Percentiles rank a stretch among this genome's conserved stretches.
Evolutionary conservation across 2,329 filamentous ascomycete genomes (phyloP).

Genomic region (Trichoderma atroviride): DNA sequence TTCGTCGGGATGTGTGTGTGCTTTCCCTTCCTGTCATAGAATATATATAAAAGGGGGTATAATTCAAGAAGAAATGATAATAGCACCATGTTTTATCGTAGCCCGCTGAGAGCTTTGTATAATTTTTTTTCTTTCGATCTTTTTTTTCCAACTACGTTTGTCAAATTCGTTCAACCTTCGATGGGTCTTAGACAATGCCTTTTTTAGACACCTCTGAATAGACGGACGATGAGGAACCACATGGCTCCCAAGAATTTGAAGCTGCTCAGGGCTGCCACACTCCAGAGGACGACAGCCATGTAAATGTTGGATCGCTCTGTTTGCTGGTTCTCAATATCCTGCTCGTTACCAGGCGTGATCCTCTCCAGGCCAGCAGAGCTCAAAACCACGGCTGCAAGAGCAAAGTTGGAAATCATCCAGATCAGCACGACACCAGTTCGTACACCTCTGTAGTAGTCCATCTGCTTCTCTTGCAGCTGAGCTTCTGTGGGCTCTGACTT

Average conservation of each 20-base stretch:
- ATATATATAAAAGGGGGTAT: constrained; percentile 28
- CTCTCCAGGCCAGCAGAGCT: constrained; percentile 80
- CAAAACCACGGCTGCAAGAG: constrained; percentile 80
- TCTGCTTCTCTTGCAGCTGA: constrained; percentile 76
- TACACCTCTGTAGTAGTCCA: constrained; percentile 98
- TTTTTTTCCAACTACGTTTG: neutral
- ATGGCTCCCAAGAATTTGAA: constrained; percentile 87
- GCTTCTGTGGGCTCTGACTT: constrained; percentile 60
- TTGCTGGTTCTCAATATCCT: constrained; percentile 47
- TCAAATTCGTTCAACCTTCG: neutral
- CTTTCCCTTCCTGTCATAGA: neutral
- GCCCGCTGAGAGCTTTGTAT: neutral
- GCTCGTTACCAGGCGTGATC: constrained; percentile 51
- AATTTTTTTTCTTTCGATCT: neutral
- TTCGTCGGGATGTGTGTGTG: neutral
- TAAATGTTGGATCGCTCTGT: constrained; percentile 73
- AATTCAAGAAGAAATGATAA: constrained; percentile 27
- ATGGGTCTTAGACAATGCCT: neutral
- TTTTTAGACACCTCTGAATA: constrained; percentile 73
- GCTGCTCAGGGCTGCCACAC: constrained; percentile 77
- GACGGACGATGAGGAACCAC: constrained; percentile 88
- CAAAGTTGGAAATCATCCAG: constrained; percentile 98
- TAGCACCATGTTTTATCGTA: constrained; percentile 16
- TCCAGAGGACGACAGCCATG: constrained; percentile 85
- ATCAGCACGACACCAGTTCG: constrained; percentile 86